Evolutionary conservation across 163 green algal genomes (phyloP), one percentile per base, ranked within the genome.

Genomic region (Chloroidium sp.): DNA sequence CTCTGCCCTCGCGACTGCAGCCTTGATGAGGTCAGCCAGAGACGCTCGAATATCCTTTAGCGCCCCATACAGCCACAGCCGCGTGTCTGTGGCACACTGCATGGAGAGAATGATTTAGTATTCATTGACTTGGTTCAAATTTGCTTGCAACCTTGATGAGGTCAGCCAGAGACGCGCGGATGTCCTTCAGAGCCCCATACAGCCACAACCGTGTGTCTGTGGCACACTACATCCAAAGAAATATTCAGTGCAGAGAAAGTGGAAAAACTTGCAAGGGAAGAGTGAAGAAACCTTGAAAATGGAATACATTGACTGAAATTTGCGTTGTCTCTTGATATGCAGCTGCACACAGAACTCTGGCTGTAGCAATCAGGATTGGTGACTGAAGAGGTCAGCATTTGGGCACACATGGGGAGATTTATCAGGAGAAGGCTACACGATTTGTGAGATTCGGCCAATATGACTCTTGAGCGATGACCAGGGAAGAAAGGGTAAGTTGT

Each of bases 141-240:
- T 36, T 36, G 36, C 36, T 36, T 36, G 93, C 92, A 4, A 93
- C 90, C 2, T 78, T 83, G 67, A 98, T 93, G 3, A 98, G 88
- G 82, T 94, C 91, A 12, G 92, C 89, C 82, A 98, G 84, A 58
- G 88, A 83, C 4, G 60, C 76, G 10, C 91, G 86, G 58, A 97
- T 88, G 59, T 88, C 80, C 61, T 87, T 76, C 82, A 99, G 81
- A 81, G 94, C 82, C 3, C 85, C 81, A 57, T 92, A 88, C 74
- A 98, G 90, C 94, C 94, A 99, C 76, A 99, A 89, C 13, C 97
- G 91, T 12, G 95, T 97, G 90, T 99, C 97, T 4, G 97, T 99
- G 13, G 93, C 94, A 36, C 36, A 36, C 36, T 36, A 36, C 36
- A 36, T 36, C 36, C 36, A 36, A 36, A 36, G 36, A 36, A 36